Evolutionary conservation across 768 basidiomycete genomes (phyloP).

Genomic region (Panellus pusillus): DNA sequence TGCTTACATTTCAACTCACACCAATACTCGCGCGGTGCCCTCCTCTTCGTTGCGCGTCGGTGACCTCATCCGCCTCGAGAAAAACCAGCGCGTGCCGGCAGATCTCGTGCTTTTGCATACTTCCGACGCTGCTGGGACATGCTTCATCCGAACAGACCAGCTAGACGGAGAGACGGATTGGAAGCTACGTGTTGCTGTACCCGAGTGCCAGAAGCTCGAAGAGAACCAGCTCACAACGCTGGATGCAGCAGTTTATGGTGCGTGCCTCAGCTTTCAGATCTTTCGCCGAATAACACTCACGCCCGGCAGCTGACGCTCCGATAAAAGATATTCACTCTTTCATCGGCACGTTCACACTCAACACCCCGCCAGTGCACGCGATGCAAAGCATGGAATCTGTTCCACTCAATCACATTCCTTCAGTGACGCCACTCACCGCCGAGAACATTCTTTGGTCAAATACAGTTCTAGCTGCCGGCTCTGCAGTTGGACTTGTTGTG

Average conservation of each 20-base stretch:
- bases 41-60: conserved; percentile 89
- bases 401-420: conserved; percentile 44
- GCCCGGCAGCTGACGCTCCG: conserved; percentile 77
- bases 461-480: conserved; percentile 94
- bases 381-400: conserved; percentile 32
- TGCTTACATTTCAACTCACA: conserved; percentile 46
- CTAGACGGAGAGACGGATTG: conserved; percentile 99
- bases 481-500: conserved; percentile 87
- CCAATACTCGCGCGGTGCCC: conserved; percentile 73
- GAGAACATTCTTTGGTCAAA: conserved; percentile 98
- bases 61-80: conserved; percentile 88
- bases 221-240: conserved; percentile 57
- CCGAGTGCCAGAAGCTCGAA: conserved; percentile 73
- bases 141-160: conserved; percentile 97
- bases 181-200: conserved; percentile 92
- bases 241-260: conserved; percentile 90
- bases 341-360: conserved; percentile 85
- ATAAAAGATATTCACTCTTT: conserved; percentile 97
- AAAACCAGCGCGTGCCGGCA: conserved; percentile 96
- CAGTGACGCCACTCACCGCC: conserved; percentile 83
- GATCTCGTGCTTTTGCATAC: conserved; percentile 90
- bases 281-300: conserved; percentile 21
- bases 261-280: background rate
- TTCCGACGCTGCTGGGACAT: conserved; percentile 86
- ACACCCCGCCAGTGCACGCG: conserved; percentile 34